Conservation (phyloP, 495 filamentous ascomycete species). For the Gamarada debralockiae region DNA sequence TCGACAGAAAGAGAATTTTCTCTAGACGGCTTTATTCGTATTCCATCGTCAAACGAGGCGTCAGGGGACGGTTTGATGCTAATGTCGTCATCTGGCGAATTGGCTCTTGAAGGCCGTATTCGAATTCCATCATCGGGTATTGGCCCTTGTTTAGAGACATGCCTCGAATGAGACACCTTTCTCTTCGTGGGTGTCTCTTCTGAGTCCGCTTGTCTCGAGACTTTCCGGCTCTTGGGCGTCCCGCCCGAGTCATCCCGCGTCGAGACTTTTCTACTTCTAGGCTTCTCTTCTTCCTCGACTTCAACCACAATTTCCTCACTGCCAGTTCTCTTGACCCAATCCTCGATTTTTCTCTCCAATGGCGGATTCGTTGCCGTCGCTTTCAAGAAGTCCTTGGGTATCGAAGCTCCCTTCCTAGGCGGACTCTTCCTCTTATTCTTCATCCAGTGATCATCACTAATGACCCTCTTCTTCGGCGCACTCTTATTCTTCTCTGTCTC, state of each 20-base stretch:
- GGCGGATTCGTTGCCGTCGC: conserved; percentile 44
- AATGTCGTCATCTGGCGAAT: conserved; percentile 18
- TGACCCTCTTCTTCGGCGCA: conserved; percentile 68
- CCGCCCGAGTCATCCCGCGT: conserved; percentile 19
- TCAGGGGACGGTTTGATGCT: conserved; percentile 20
- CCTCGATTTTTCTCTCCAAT: conserved; percentile 45
- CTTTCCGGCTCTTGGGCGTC: not conserved
- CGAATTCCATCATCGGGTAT: conserved; percentile 19
- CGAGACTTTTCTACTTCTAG: conserved; percentile 30
- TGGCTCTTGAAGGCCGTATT: conserved; percentile 5
- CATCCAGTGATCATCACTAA: conserved; percentile 79
- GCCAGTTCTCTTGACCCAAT: conserved; percentile 39
- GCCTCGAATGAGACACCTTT: not conserved
- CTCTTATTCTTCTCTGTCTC: conserved; percentile 28
- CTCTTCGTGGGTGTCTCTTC: conserved; percentile 1
- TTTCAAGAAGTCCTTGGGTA: conserved; percentile 49
- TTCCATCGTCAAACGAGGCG: conserved; percentile 19
- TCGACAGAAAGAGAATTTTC: conserved; percentile 16
- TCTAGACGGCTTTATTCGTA: conserved; percentile 21
- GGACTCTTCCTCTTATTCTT: conserved; percentile 36
- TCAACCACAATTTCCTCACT: conserved; percentile 34
- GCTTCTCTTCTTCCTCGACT: not conserved
- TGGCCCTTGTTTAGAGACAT: conserved; percentile 23
- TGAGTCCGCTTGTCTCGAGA: not conserved
- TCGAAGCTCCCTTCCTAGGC: conserved; percentile 37